Evolutionary conservation across 371 early-diverging fungal species (phyloP), one percentile per base, ranked within the genome.

Genomic region (Syncephalastrum monosporum): DNA sequence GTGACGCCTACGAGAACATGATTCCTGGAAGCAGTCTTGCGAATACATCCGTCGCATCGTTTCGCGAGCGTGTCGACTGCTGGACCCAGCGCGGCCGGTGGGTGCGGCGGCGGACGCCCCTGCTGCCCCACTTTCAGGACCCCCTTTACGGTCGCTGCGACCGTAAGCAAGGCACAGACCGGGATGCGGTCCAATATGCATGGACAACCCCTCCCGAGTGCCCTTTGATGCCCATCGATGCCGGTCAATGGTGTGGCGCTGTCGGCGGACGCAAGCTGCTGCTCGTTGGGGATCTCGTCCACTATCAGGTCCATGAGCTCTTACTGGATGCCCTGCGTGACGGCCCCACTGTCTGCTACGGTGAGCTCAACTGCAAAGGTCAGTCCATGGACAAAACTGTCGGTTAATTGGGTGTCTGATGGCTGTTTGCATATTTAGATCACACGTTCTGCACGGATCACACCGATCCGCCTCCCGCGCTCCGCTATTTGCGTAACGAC

Each of bases 291-390:
- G 86, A 85, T 63, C 48, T 78, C 13, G 70, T 77, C 0, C 82
- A 82, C 42, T 82, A 75, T 54, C 83, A 83, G 55, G 63, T 81
- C 16, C 84, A 84, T 60, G 84, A 85, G 29, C 48, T 81, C 1
- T 51, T 83, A 21, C 60, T 82, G 46, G 77, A 81, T 57, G 64
- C 73, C 5, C 64, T 79, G 19, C 64, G 80, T 25, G 72, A 75
- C 53, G 75, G 72, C 3, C 77, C 79, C 1, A 75, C 74, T 12
- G 74, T 64, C 15, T 85, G 84, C 50, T 77, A 70, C 67, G 83
- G 86, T 15, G 86, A 83, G 57, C 55, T 74, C 19, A 75, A 72
- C 25, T 85, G 86, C 67, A 75, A 75, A 75, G 78, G 78, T 77
- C 67, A 52, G 19, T 45, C 19, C 7, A 15, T 3, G 15, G 48